These are phyloP conservation scores for Oryza glumipatula DNA, from an alignment of 176 grass and related monocot genomes.

Conservation along the genomic window DNA sequence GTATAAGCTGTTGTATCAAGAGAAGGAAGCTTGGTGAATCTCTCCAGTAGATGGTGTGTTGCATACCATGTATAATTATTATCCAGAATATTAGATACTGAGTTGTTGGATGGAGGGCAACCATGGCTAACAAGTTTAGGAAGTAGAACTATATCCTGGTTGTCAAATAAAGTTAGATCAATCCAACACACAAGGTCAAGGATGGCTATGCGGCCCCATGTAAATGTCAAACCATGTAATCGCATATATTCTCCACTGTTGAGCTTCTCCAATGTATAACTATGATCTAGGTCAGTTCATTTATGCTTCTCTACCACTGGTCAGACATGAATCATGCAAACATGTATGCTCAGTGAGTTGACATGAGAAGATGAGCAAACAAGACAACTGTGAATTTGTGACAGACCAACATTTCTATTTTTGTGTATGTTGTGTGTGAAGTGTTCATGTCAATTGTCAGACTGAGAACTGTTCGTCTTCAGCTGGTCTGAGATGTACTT, in stretches of 20 bases:
- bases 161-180: conserved; percentile 8
- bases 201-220: conserved; percentile 17
- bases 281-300: conserved; percentile 3
- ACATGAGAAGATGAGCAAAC: not conserved
- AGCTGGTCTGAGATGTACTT: conserved; percentile 19
- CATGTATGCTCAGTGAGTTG: not conserved
- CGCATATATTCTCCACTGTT: not conserved
- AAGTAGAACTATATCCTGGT: conserved; percentile 16
- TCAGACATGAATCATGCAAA: not conserved
- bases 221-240: not conserved
- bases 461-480: not conserved
- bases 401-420: not conserved
- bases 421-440: not conserved
- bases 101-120: not conserved
- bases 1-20: conserved; percentile 16
- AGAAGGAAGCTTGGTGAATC: conserved; percentile 1
- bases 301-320: not conserved
- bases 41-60: not conserved
- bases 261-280: not conserved
- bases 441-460: not conserved
- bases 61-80: conserved; percentile 29
- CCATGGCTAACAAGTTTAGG: not conserved
- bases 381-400: not conserved
- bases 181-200: conserved; percentile 23
- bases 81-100: conserved; percentile 17